These are phyloP conservation scores for Croton setiger DNA, from an alignment of 441 rosid species.

Conservation along the genomic window DNA sequence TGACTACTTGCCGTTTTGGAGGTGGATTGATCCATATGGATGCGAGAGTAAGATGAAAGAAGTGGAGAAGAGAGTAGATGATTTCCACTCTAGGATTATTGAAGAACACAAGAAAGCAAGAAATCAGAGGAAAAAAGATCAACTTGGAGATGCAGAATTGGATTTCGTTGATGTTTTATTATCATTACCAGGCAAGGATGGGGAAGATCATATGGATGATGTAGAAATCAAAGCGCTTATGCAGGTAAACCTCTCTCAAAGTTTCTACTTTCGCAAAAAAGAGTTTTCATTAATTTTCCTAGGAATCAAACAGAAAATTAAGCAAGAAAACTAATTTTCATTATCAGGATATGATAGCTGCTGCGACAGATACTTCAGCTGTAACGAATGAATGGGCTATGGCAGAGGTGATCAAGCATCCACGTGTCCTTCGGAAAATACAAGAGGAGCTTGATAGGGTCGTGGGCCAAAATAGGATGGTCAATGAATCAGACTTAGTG, in stretches of 20 bases:
- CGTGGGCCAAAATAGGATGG: conserved; percentile 65
- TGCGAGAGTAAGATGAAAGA: conserved; percentile 79
- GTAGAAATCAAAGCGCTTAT: conserved; percentile 82
- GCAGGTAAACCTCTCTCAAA: conserved; percentile 39
- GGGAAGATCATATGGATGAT: conserved; percentile 65
- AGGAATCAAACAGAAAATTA: too few relatives aligned
- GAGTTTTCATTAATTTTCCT: too few relatives aligned
- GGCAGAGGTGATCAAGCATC: conserved; percentile 86
- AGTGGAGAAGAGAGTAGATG: conserved; percentile 81
- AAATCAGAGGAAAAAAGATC: conserved; percentile 8
- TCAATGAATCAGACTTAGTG: conserved; percentile 54
- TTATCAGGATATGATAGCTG: conserved; percentile 85
- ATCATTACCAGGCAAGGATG: conserved; percentile 71
- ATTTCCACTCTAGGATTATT: conserved; percentile 65
- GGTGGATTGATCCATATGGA: conserved; percentile 78
- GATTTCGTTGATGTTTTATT: conserved; percentile 86
- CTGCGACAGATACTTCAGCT: conserved; percentile 93
- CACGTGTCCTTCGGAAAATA: conserved; percentile 56
- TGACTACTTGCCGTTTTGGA: conserved; percentile 85
- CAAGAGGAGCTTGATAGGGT: conserved; percentile 67
- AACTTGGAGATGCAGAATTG: conserved; percentile 30
- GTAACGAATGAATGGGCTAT: conserved; percentile 97
- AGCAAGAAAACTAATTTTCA: not conserved
- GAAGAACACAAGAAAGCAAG: conserved; percentile 51
- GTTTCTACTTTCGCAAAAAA: too few relatives aligned